Conservation (phyloP, 2,329 filamentous ascomycete genomes). For the Hymenoscyphus linearis region DNA sequence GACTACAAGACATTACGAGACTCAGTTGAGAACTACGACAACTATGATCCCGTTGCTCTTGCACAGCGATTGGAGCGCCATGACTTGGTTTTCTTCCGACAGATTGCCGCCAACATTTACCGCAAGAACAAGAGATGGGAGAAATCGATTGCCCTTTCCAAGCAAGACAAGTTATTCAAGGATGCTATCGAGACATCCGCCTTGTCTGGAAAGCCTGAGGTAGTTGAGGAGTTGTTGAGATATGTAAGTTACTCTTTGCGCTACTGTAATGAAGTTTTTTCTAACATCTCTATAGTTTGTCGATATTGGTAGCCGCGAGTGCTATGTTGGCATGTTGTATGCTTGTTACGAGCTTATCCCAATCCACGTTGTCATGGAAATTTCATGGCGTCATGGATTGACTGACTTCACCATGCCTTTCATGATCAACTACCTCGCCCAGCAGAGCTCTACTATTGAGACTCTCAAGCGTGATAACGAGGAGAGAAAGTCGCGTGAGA, state of each 20-base stretch:
- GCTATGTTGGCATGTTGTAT: slow-evolving; percentile 99
- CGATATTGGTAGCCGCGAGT: slow-evolving; percentile 97
- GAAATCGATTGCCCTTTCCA: slow-evolving; percentile 94
- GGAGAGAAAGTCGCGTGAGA: slow-evolving; percentile 75
- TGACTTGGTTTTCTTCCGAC: slow-evolving; percentile 97
- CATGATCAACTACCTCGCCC: slow-evolving; percentile 96
- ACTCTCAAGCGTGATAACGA: slow-evolving; percentile 92
- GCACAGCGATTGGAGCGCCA: slow-evolving; percentile 93
- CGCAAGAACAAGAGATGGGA: slow-evolving; percentile 99
- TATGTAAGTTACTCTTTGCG: slow-evolving; percentile 70
- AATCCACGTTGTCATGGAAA: slow-evolving; percentile 85
- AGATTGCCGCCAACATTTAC: slow-evolving; percentile 97
- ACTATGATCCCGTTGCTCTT: slow-evolving; percentile 92
- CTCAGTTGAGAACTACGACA: slow-evolving; percentile 98
- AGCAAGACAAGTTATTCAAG: slow-evolving; percentile 99
- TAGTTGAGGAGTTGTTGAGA: slow-evolving; percentile 91
- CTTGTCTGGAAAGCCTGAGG: slow-evolving; percentile 81
- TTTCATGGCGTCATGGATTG: slow-evolving; percentile 94
- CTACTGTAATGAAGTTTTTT: slow-evolving; percentile 7
- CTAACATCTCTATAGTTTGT: slow-evolving; percentile 68
- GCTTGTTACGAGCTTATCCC: slow-evolving; percentile 96
- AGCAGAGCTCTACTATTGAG: slow-evolving; percentile 83
- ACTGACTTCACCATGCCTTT: slow-evolving; percentile 99
- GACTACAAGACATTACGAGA: slow-evolving; percentile 98
- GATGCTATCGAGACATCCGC: slow-evolving; percentile 97